Conservation (phyloP, 768 basidiomycete genomes). For the Pulveroboletus sp. region DNA sequence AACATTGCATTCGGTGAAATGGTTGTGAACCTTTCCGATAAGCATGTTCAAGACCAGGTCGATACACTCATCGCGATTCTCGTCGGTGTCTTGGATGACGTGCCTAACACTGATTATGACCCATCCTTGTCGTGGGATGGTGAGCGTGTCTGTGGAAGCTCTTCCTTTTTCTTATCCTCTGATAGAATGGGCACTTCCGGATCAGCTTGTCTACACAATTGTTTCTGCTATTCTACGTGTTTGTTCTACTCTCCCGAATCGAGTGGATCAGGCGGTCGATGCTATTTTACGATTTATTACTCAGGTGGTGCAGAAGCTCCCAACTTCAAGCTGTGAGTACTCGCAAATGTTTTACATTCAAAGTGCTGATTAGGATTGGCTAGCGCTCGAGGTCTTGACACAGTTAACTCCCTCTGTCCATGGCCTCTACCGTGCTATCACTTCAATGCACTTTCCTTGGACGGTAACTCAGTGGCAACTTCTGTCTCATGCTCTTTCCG, state of each 20-base stretch:
- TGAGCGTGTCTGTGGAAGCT: slow-evolving; percentile 28
- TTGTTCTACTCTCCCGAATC: slow-evolving; percentile 48
- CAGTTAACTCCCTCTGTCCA: slow-evolving; percentile 80
- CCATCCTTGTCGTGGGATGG: slow-evolving; percentile 77
- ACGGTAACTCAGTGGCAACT: slow-evolving; percentile 58
- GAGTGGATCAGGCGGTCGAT: slow-evolving; percentile 47
- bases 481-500: slow-evolving; percentile 49
- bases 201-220: slow-evolving; percentile 78
- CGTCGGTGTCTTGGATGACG: slow-evolving; percentile 63
- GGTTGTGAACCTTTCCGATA: slow-evolving; percentile 57
- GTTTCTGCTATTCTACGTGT: slow-evolving; percentile 71
- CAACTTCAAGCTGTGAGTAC: slow-evolving; percentile 49
- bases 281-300: slow-evolving; percentile 61
- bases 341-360: not conserved
- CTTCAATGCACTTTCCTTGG: slow-evolving; percentile 76
- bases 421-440: slow-evolving; percentile 83
- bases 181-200: slow-evolving; percentile 83
- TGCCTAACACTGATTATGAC: slow-evolving; percentile 76
- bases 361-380: not conserved
- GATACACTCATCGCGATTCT: slow-evolving; percentile 56
- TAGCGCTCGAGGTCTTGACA: slow-evolving; percentile 69
- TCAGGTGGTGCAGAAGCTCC: slow-evolving; percentile 52
- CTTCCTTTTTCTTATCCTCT: not conserved
- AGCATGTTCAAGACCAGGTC: slow-evolving; percentile 47
- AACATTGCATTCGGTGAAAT: slow-evolving; percentile 83